These are phyloP conservation scores for Xanthoparmelia taractica DNA, from an alignment of 495 filamentous ascomycete species.

Conservation along the genomic window DNA sequence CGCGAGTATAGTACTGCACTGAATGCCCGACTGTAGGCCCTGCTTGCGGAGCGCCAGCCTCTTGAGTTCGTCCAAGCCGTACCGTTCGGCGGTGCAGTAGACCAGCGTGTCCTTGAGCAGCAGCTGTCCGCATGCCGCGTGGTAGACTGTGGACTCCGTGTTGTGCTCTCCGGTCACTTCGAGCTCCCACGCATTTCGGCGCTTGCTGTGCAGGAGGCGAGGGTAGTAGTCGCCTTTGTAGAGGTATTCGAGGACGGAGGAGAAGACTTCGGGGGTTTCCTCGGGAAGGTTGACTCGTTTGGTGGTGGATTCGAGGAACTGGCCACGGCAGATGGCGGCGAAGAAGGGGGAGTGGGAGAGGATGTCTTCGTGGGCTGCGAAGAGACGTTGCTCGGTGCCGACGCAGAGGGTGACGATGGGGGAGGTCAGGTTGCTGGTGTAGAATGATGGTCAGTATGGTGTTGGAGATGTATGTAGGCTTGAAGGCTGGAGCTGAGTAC, in stretches of 20 bases:
- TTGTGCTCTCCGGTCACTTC: constrained; percentile 43
- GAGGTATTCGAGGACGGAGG: constrained; percentile 80
- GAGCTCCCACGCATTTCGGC: constrained; percentile 61
- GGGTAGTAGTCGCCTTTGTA: constrained; percentile 95
- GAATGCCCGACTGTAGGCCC: constrained; percentile 71
- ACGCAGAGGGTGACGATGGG: constrained; percentile 73
- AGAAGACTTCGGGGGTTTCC: constrained; percentile 85
- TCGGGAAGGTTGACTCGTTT: constrained; percentile 74
- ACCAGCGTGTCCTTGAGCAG: constrained; percentile 84
- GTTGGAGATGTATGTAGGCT: not conserved
- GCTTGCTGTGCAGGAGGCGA: constrained; percentile 61
- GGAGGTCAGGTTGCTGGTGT: constrained; percentile 50
- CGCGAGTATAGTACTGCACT: constrained; percentile 73
- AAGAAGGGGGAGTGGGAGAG: constrained; percentile 75
- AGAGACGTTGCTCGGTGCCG: constrained; percentile 71
- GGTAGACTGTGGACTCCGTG: constrained; percentile 57
- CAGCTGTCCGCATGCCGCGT: constrained; percentile 53
- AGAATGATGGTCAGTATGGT: not conserved
- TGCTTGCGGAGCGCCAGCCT: constrained; percentile 78
- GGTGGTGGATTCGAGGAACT: constrained; percentile 54
- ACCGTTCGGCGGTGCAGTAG: constrained; percentile 81
- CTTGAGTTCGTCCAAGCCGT: constrained; percentile 74
- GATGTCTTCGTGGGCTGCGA: constrained; percentile 84
- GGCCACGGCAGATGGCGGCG: constrained; percentile 44
- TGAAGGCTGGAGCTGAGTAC: constrained; percentile 29